Evolutionary conservation across 345 rosid genomes (phyloP).

Genomic region (Hibiscus tridactylites): DNA sequence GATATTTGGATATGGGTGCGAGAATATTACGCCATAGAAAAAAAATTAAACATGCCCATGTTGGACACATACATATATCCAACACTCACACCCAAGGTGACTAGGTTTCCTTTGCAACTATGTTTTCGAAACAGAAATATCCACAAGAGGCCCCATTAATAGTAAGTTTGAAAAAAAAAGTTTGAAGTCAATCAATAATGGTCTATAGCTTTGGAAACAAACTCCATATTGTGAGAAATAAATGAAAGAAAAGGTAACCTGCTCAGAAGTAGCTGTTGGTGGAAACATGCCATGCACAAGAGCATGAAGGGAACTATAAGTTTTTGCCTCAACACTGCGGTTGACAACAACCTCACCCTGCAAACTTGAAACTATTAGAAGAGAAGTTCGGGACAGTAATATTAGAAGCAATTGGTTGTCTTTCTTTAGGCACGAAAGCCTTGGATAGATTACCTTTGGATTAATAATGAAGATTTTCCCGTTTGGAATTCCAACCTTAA

Average conservation of each 20-base stretch:
- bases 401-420: background rate
- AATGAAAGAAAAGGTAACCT: slow-evolving; percentile 34
- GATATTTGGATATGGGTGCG: background rate
- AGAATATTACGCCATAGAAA: background rate
- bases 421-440: background rate
- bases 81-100: background rate
- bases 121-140: background rate
- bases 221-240: background rate
- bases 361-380: slow-evolving; percentile 20
- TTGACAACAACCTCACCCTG: slow-evolving; percentile 95
- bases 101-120: background rate
- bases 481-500: slow-evolving; percentile 89
- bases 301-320: slow-evolving; percentile 68
- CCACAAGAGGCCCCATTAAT: background rate
- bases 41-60: background rate
- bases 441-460: slow-evolving; percentile 57
- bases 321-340: slow-evolving; percentile 64
- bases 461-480: slow-evolving; percentile 93
- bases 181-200: background rate
- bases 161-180: background rate
- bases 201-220: background rate
- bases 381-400: background rate
- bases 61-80: background rate
- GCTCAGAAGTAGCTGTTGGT: slow-evolving; percentile 43
- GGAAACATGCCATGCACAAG: slow-evolving; percentile 95